phyloP scores from a whole-genome alignment of 2,329 filamentous ascomycete genomes.

The Trichoderma koningiopsis region DNA sequence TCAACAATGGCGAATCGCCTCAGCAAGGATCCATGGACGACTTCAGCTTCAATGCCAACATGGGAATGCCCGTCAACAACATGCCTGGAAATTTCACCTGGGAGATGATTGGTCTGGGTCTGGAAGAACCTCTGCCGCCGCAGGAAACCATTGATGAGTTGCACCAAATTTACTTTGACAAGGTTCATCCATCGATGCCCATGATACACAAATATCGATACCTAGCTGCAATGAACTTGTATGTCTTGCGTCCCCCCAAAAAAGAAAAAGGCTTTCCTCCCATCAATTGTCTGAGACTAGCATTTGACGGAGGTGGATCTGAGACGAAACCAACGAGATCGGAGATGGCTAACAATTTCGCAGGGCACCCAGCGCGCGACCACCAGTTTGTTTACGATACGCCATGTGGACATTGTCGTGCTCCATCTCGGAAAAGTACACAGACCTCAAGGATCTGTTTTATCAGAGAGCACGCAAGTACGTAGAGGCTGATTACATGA shows the following conservation, averaged over 20 bases:
- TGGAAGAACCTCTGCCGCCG: slow-evolving; percentile 61
- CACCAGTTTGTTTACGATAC: slow-evolving; percentile 86
- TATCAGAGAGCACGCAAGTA: slow-evolving; percentile 91
- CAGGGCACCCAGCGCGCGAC: slow-evolving; percentile 77
- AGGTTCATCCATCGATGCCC: slow-evolving; percentile 80
- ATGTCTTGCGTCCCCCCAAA: slow-evolving; percentile 34
- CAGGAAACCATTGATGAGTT: slow-evolving; percentile 77
- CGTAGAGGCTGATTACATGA: slow-evolving; percentile 84
- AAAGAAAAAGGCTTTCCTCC: neutral
- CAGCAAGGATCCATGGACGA: slow-evolving; percentile 55
- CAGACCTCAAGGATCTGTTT: slow-evolving; percentile 79
- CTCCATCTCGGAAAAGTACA: slow-evolving; percentile 79
- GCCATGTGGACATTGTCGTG: slow-evolving; percentile 97
- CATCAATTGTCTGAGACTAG: neutral
- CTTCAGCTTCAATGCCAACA: slow-evolving; percentile 56
- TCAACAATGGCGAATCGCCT: slow-evolving; percentile 56
- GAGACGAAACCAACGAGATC: neutral
- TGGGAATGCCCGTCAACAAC: slow-evolving; percentile 53
- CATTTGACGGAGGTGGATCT: neutral
- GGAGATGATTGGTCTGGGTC: slow-evolving; percentile 69
- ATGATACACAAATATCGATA: slow-evolving; percentile 91
- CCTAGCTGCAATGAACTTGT: slow-evolving; percentile 83
- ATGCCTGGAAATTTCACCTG: slow-evolving; percentile 68
- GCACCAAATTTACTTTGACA: slow-evolving; percentile 88
- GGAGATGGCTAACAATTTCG: slow-evolving; percentile 3